Evolutionary conservation across 139 green algal species (phyloP).

Genomic region (Diplosphaera chodatii): DNA sequence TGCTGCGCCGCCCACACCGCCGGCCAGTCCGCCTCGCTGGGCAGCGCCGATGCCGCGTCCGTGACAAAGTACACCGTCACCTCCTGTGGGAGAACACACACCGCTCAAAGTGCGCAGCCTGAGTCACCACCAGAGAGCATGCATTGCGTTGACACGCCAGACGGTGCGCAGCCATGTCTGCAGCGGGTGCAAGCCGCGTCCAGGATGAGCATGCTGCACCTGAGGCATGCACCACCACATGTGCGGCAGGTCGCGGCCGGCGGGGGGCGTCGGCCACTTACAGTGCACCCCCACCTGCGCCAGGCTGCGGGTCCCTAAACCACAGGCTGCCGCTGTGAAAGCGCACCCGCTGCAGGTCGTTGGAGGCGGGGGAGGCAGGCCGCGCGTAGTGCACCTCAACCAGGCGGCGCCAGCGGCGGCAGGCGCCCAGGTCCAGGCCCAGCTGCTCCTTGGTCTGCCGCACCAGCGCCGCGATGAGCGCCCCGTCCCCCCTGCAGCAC

Average conservation of each 20-base stretch:
- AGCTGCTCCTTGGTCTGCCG: conserved; percentile 54
- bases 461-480: conserved; percentile 33
- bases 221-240: no score
- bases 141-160: no score
- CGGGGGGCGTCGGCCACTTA: not conserved
- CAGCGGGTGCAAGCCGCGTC: no score
- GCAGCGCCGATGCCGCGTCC: conserved; percentile 37
- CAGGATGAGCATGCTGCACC: no score
- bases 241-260: no score
- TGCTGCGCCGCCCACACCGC: conserved; percentile 34
- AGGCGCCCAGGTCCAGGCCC: conserved; percentile 43
- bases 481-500: conserved; percentile 30
- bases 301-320: no score
- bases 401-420: conserved; percentile 51
- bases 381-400: conserved; percentile 57
- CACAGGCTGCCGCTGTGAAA: no score
- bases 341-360: not conserved
- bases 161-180: no score
- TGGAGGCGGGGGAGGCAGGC: not conserved
- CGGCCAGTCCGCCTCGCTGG: conserved; percentile 33
- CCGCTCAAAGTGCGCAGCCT: no score
- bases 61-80: conserved; percentile 51
- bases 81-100: conserved; percentile 16
- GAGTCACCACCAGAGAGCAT: no score
- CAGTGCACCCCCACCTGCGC: no score